These are phyloP conservation scores for Phytopythium mirpurense DNA, from an alignment of 352 stramenopile species.

Conservation along the genomic window DNA sequence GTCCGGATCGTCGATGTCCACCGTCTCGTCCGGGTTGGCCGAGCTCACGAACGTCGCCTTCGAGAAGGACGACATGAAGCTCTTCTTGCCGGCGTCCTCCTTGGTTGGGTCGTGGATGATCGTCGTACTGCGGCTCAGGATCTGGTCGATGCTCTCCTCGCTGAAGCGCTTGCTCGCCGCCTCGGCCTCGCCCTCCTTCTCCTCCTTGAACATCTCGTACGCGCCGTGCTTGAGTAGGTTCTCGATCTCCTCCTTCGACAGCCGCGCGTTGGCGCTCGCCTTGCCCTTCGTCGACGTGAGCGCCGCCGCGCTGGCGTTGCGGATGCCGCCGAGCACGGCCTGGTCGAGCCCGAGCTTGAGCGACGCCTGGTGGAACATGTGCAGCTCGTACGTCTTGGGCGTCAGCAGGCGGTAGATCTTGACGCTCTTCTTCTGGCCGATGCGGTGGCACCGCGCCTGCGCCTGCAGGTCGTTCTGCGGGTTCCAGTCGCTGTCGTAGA, in stretches of 20 bases:
- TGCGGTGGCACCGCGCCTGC: constrained; percentile 89
- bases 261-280: constrained; percentile 37
- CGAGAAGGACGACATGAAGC: constrained; percentile 87
- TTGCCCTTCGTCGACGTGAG: constrained; percentile 22
- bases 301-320: constrained; percentile 46
- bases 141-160: constrained; percentile 98
- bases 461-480: constrained; percentile 96
- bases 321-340: constrained; percentile 86
- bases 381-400: constrained; percentile 90
- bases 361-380: constrained; percentile 93
- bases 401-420: constrained; percentile 92
- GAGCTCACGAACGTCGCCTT: constrained; percentile 92
- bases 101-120: constrained; percentile 81
- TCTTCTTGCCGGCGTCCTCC: constrained; percentile 48
- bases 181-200: constrained; percentile 88
- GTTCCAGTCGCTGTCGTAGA: constrained; percentile 99
- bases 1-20: constrained; percentile 91
- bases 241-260: constrained; percentile 91
- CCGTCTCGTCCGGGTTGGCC: constrained; percentile 75
- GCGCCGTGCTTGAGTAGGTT: constrained; percentile 91
- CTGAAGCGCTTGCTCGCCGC: constrained; percentile 94
- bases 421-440: constrained; percentile 92
- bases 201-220: constrained; percentile 93
- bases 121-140: constrained; percentile 90
- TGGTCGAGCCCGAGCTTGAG: constrained; percentile 91